Evolutionary conservation across 2,329 filamentous ascomycete species (phyloP), one percentile per base, ranked within the genome.

Genomic region (Claviceps sp.): DNA sequence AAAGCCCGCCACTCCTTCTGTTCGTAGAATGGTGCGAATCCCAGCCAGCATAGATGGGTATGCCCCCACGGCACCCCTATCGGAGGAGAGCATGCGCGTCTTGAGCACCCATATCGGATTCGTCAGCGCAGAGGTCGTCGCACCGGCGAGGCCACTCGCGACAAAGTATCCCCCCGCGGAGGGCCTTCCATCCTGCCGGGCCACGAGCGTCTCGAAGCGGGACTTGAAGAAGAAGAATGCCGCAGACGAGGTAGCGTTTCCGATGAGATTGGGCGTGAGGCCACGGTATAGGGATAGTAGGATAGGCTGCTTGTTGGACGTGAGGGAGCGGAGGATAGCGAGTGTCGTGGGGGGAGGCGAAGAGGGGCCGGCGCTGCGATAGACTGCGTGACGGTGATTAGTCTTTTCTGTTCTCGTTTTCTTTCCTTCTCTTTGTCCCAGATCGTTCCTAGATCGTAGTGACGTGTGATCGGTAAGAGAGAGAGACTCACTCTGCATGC

Each of bases 81-180:
- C 87, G 4, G 87, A 90, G 34, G 89, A 89, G 24, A 97, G 75
- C 89, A 98, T 97, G 56, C 93, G 85, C 8, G 91, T 97, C 73
- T 97, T 97, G 66, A 98, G 82, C 2, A 98, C 93, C 93, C 93
- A 98, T 60, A 98, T 84, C 2, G 93, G 93, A 65, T 97, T 97
- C 34, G 93, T 97, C 58, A 91, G 75, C 34, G 87, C 70, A 44
- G 90, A 85, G 1, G 89, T 95, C 42, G 87, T 68, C 17, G 85
- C 73, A 34, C 91, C 90, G 57, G 77, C 72, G 30, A 76, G 62
- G n/a, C 73, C 86, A 38, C 87, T 90, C 4, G 89, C 81, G 47
- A 85, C 61, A 65, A 96, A 91, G 71, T 90, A 95, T 67, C 95
- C 89, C 26, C 73, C 73, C 5, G 81, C 78, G 2, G 75, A 58